These are phyloP conservation scores for Boletus insuetus DNA, from an alignment of 768 basidiomycete species.

Conservation along the genomic window DNA sequence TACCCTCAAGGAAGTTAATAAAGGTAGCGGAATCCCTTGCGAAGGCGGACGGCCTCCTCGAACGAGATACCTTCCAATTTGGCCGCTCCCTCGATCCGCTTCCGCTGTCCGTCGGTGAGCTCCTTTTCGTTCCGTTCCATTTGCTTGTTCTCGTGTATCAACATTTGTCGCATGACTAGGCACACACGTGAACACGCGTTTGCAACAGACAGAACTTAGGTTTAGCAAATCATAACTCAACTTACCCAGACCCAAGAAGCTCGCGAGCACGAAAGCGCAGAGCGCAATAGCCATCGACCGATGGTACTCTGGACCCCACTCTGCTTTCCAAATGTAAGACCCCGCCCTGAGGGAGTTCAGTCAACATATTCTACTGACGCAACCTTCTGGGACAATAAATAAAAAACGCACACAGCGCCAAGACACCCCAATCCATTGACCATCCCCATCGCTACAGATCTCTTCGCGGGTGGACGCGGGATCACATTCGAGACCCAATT, in stretches of 20 bases:
- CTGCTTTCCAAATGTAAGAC: slow-evolving; percentile 58
- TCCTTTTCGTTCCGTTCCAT: slow-evolving; percentile 49
- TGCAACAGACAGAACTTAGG: too few species aligned
- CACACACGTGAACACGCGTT: not conserved
- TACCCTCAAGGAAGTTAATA: slow-evolving; percentile 29
- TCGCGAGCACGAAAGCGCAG: slow-evolving; percentile 31
- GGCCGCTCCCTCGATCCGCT: slow-evolving; percentile 57
- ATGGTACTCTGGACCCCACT: slow-evolving; percentile 63
- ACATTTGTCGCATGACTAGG: slow-evolving; percentile 42
- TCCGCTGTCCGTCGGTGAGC: slow-evolving; percentile 42
- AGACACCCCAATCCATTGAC: slow-evolving; percentile 59
- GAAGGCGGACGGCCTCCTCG: slow-evolving; percentile 54
- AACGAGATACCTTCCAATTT: slow-evolving; percentile 56
- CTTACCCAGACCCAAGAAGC: slow-evolving; percentile 35
- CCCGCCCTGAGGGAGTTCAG: slow-evolving; percentile 42
- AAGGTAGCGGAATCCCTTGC: slow-evolving; percentile 58
- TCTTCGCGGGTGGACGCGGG: slow-evolving; percentile 54
- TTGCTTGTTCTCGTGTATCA: slow-evolving; percentile 49
- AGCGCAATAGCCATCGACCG: slow-evolving; percentile 56
- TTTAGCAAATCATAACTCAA: not conserved
- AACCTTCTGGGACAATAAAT: too few species aligned
- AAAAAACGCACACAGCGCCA: slow-evolving; percentile 48
- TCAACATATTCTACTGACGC: not conserved
- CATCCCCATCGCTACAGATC: slow-evolving; percentile 57
- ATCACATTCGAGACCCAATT: slow-evolving; percentile 64